Conservation (phyloP, 2,329 filamentous ascomycete genomes). For the Cytospora chrysosperma region DNA sequence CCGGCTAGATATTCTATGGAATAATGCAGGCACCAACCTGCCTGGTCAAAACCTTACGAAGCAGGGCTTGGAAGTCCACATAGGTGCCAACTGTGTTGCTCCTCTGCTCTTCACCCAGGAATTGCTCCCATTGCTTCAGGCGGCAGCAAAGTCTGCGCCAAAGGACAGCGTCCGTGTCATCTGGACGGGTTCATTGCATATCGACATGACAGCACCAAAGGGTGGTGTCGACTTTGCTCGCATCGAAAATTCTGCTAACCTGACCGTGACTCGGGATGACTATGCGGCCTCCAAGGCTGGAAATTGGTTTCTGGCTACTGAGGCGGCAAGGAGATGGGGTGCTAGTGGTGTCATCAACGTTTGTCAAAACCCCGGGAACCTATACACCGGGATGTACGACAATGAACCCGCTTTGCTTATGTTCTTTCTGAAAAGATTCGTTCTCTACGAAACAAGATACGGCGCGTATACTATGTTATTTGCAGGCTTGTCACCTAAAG, state of each 20-base stretch:
- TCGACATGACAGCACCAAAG: constrained; percentile 9
- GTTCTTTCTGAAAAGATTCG: constrained; percentile 1
- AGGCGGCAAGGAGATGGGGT: constrained; percentile 4
- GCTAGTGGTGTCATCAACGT: background rate
- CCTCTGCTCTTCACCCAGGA: constrained; percentile 4
- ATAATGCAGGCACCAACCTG: constrained; percentile 5
- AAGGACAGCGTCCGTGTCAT: constrained; percentile 2
- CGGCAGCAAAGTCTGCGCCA: constrained; percentile 2
- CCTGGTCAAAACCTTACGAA: constrained; percentile 1
- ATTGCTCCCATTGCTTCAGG: constrained; percentile 1
- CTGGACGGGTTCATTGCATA: constrained; percentile 2
- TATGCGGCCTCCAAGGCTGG: constrained; percentile 9
- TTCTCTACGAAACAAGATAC: constrained; percentile 5
- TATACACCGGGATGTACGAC: constrained; percentile 1
- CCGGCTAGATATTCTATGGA: constrained; percentile 5
- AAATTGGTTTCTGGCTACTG: constrained; percentile 1
- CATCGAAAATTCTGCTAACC: background rate
- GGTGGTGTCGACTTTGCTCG: constrained; percentile 1
- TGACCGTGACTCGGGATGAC: constrained; percentile 4
- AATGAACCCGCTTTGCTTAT: background rate
- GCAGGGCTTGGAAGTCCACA: constrained; percentile 4
- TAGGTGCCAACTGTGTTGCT: constrained; percentile 5
- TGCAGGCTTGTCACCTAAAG: constrained; percentile 1
- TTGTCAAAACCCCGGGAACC: constrained; percentile 4
- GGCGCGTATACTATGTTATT: constrained; percentile 4